Conservation (phyloP, 441 rosid genomes). For the Isatis lusitanica region DNA sequence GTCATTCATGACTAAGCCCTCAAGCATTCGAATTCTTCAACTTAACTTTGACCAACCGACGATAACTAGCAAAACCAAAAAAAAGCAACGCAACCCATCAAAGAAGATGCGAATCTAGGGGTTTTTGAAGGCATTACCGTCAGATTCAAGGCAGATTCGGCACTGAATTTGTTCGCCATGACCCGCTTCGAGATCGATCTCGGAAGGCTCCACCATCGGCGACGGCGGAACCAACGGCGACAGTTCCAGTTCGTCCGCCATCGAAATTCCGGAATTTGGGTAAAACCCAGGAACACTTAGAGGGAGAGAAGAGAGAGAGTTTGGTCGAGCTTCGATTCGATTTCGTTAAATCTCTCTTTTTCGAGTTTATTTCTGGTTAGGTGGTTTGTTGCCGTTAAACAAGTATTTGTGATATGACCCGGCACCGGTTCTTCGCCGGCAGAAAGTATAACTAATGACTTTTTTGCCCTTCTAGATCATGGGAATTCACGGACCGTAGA, state of each 20-base stretch:
- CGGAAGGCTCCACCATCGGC: constrained; percentile 63
- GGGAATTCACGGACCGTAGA: background rate
- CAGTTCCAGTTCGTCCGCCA: constrained; percentile 66
- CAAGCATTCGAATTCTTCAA: background rate
- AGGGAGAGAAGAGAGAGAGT: background rate
- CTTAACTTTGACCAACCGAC: background rate
- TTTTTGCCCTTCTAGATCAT: constrained; percentile 10
- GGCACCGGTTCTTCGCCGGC: constrained; percentile 34
- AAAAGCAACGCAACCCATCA: background rate
- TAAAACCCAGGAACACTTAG: constrained; percentile 12
- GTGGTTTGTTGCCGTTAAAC: constrained; percentile 26
- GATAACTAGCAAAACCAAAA: constrained; percentile 6
- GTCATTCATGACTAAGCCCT: background rate
- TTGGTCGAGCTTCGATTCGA: constrained; percentile 4
- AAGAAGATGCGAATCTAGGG: constrained; percentile 12
- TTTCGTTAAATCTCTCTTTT: background rate
- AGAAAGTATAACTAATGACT: background rate
- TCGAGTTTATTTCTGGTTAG: background rate
- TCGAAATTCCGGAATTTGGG: constrained; percentile 31
- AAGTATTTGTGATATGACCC: constrained; percentile 21
- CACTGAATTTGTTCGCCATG: constrained; percentile 95
- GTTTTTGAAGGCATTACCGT: constrained; percentile 47
- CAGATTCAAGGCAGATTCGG: constrained; percentile 97
- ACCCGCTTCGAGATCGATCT: constrained; percentile 99
- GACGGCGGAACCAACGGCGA: constrained; percentile 84